Base-by-base conservation (phyloP, 169 alveolate species). In the Eimeria acervulina region DNA sequence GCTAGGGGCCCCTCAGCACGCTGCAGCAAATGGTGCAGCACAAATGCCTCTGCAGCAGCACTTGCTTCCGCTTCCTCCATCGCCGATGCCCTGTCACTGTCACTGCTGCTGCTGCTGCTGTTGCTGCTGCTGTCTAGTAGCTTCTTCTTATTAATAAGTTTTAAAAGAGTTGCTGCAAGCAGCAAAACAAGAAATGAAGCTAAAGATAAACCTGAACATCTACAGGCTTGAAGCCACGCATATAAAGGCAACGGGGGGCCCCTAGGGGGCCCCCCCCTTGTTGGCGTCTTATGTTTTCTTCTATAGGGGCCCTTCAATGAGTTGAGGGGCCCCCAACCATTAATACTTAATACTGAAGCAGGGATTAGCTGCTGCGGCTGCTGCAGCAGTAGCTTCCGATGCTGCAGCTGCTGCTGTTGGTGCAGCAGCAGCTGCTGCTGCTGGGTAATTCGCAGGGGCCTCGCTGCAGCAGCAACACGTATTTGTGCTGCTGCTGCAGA, bases 11-110 rank as follows among this genome's bases (percentile, higher is more conserved):
- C 87, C 87, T 36, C 87, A 38, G 31, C n/a, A 15, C 47, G 61
- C 63, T 38, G 87, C 87, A 76, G 87, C 55, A 76, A 44, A 21
- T 38, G 52, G 19, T 76, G 87, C 59, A 76, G 59, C 51, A 76
- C 59, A 23, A 17, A 76, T 7, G 87, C 40, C 44, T 38, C 59
- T 7, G 87, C 87, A 33, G 87, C 87, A 33, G 44, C 59, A 42
- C 63, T 38, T 2, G 87, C 87, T 42, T 76, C 87, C 7, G 87
- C 87, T 19, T 76, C 87, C 59, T 42, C 87, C 87, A 76, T 36
- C 7, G 26, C 7, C 10, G 59, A 38, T 44, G 15, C 17, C 13
- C 19, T 36, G n/a, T 61, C 38, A 61, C 87, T 36, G 87, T 61
- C 28, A 42, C 80, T 68, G 10, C 21, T 33, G 13, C 21, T 68